phyloP scores from a whole-genome alignment of 2,329 filamentous ascomycete species.

The Beauveria scarabaeidicola region DNA sequence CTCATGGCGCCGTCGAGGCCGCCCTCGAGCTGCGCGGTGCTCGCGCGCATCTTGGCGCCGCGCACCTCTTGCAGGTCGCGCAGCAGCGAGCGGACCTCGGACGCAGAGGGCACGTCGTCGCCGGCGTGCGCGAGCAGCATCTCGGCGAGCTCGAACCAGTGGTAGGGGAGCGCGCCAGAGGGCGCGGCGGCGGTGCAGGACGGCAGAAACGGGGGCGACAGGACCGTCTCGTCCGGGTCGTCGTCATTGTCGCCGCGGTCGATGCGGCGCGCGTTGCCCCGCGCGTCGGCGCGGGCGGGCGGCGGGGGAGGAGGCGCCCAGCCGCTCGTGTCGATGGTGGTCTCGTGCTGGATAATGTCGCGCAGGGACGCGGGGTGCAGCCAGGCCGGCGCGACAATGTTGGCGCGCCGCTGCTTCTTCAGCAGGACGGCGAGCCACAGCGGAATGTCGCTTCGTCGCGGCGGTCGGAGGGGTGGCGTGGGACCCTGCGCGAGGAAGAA shows the following conservation, averaged over 20 bases:
- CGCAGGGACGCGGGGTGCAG: slow-evolving; percentile 67
- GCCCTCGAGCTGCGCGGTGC: slow-evolving; percentile 61
- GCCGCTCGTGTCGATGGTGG: slow-evolving; percentile 56
- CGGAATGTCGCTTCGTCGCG: slow-evolving; percentile 69
- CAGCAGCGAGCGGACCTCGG: slow-evolving; percentile 65
- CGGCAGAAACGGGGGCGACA: slow-evolving; percentile 69
- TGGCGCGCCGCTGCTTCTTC: slow-evolving; percentile 87
- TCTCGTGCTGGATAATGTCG: slow-evolving; percentile 74
- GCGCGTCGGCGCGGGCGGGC: slow-evolving; percentile 41
- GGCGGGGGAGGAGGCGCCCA: slow-evolving; percentile 73
- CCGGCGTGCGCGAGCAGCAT: slow-evolving; percentile 75
- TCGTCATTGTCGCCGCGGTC: slow-evolving; percentile 12
- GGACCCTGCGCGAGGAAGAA: slow-evolving; percentile 50
- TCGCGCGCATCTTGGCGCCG: slow-evolving; percentile 78
- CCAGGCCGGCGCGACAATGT: slow-evolving; percentile 88
- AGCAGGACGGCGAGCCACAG: slow-evolving; percentile 93
- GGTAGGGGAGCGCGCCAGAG: slow-evolving; percentile 71
- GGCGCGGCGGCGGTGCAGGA: slow-evolving; percentile 64
- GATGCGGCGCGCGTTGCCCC: slow-evolving; percentile 32
- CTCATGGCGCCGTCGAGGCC: slow-evolving; percentile 63
- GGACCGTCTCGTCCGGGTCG: slow-evolving; percentile 21
- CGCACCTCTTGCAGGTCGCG: slow-evolving; percentile 80
- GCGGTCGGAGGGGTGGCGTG: slow-evolving; percentile 68
- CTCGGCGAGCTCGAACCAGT: slow-evolving; percentile 90
- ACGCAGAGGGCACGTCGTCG: slow-evolving; percentile 69